Percentiles rank a stretch among this genome's conserved stretches.
These are phyloP conservation scores for Fusarium hainanense DNA, from an alignment of 2,329 filamentous ascomycete species.

Conservation along the genomic window DNA sequence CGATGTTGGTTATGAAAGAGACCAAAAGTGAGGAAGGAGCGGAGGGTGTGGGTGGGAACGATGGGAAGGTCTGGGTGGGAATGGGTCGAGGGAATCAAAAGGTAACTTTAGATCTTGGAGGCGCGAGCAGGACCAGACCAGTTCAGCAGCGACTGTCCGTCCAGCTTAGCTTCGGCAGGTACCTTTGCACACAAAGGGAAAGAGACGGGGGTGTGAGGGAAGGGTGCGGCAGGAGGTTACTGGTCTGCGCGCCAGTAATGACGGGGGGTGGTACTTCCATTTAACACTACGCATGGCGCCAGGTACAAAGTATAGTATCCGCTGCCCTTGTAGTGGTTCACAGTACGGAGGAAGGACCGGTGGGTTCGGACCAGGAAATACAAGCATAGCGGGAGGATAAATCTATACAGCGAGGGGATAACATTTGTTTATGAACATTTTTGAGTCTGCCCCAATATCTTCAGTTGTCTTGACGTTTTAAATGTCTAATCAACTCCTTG, in stretches of 20 bases:
- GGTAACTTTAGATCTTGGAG: slow-evolving; percentile 45
- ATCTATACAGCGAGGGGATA: not conserved
- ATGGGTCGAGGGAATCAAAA: slow-evolving; percentile 47
- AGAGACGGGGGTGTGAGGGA: slow-evolving; percentile 37
- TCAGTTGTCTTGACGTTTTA: not conserved
- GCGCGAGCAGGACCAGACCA: slow-evolving; percentile 37
- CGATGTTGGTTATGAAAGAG: slow-evolving; percentile 37
- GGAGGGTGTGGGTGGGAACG: slow-evolving; percentile 44
- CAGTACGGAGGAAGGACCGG: slow-evolving; percentile 40
- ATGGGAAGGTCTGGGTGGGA: slow-evolving; percentile 41
- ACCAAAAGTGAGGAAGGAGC: slow-evolving; percentile 43
- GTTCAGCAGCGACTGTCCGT: not conserved
- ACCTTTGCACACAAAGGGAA: slow-evolving; percentile 38
- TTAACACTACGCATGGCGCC: slow-evolving; percentile 33
- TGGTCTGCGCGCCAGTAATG: slow-evolving; percentile 29
- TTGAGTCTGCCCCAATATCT: too few species aligned
- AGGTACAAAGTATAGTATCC: slow-evolving; percentile 38
- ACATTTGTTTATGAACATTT: not conserved
- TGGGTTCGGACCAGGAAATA: slow-evolving; percentile 45
- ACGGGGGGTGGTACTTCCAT: slow-evolving; percentile 33
- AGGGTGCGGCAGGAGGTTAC: slow-evolving; percentile 42
- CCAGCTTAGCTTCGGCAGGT: slow-evolving; percentile 9
- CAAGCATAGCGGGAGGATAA: not conserved
- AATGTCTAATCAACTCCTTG: slow-evolving; percentile 1
- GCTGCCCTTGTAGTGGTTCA: slow-evolving; percentile 26